Evolutionary conservation across 257 asterid genomes (phyloP), one percentile per base, ranked within the genome.

Genomic region (Capsicum baccatum): DNA sequence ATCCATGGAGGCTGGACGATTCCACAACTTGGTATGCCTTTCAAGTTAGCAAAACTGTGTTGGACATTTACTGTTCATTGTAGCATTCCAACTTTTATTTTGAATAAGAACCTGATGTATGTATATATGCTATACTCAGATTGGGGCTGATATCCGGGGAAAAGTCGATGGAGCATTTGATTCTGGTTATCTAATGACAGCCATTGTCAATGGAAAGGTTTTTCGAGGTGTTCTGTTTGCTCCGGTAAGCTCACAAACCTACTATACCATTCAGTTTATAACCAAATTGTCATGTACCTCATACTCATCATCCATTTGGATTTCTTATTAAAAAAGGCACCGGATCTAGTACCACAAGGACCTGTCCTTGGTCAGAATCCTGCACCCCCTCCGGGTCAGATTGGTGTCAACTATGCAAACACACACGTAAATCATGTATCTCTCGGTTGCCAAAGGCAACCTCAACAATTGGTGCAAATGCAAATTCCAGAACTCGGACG

Each of bases 101-200:
- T 74, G 44, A 50, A 76, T 76, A 76, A 21, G 47, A 8, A 76
- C 26, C 47, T 52, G 0, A 76, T 54, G 19, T 76, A 13, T 26
- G 15, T 14, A 14, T 52, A 12, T 64, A n/a, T 35, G 2, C 13
- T 14, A 26, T 26, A 37, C 48, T 37, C 83, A 96, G 99, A 87
- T 94, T 84, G 99, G 99, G 87, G 98, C 99, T 58, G 98, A 92
- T 79, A 94, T 96, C 79, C 97, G 83, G 1, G 99, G 99, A 6
- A 94, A 92, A 81, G 95, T 96, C 9, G 99, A 96, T 59, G 98
- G 95, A 33, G 95, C 95, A 5, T 96, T 96, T 56, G 99, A 96
- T 83, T 96, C 99, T 4, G 99, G 99, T 83, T 96, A 92, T 88
- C 91, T 94, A 44, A 96, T 96, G 97, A 96, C 98, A 4, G 99